Percentiles rank a stretch among this genome's conserved stretches.
Conservation (phyloP, 2,329 filamentous ascomycete species). For the Diaporthe eres region DNA sequence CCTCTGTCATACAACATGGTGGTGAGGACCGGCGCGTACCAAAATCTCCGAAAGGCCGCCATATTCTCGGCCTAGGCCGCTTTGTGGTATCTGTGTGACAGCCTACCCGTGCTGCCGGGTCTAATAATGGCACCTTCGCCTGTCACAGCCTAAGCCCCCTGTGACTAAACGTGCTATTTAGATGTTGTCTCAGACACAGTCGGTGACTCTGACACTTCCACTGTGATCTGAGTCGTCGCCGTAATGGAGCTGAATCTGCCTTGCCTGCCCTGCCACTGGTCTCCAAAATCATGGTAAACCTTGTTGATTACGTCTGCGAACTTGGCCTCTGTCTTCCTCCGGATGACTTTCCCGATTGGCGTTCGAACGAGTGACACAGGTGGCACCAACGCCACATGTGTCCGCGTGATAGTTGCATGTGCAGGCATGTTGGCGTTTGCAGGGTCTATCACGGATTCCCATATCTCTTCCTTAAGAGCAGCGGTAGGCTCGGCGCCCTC, state of each 20-base stretch:
- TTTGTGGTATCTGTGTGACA: background rate
- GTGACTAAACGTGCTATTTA: background rate
- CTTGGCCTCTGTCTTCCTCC: constrained; percentile 36
- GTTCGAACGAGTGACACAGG: constrained; percentile 32
- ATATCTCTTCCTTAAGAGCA: constrained; percentile 23
- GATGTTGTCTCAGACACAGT: constrained; percentile 27
- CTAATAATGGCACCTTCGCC: background rate
- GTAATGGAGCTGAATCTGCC: constrained; percentile 33
- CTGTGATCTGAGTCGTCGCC: constrained; percentile 34
- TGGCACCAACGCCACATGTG: constrained; percentile 31
- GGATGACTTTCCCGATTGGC: constrained; percentile 33
- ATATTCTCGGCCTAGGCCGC: background rate
- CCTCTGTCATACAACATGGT: background rate
- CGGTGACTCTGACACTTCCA: constrained; percentile 23
- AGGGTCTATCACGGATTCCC: constrained; percentile 33
- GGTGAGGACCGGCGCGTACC: background rate
- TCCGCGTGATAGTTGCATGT: constrained; percentile 22
- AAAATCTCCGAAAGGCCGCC: constrained; percentile 1
- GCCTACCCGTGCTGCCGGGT: constrained; percentile 7
- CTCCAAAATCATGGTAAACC: constrained; percentile 29
- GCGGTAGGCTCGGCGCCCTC: background rate
- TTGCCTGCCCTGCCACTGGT: constrained; percentile 35
- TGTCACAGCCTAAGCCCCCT: background rate
- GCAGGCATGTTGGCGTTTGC: constrained; percentile 31
- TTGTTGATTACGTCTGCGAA: constrained; percentile 19